Evolutionary conservation across 768 basidiomycete species (phyloP), one percentile per base, ranked within the genome.

Genomic region (Tylopilus subfusipes): DNA sequence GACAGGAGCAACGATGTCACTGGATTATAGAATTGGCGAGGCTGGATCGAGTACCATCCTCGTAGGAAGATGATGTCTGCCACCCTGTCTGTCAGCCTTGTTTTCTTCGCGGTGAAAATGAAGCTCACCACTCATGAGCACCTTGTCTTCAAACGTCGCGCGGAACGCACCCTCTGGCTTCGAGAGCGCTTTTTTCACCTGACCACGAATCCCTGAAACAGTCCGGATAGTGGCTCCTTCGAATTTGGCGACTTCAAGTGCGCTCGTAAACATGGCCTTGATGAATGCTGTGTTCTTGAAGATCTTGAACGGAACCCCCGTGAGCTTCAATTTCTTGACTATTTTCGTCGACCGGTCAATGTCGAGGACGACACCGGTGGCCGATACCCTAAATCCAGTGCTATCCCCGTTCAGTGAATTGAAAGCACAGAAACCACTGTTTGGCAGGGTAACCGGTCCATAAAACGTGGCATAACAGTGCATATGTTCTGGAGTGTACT

Each of bases 401-500:
- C 74, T 76, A 0, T 84, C 82, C n/a, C 76, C 76, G 0, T 76
- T 70, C 16, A 99, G 73, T 0, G 88, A 84, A 71, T 94, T 98
- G 81, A 99, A 98, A 2, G 96, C 89, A 70, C 97, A 98, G 74
- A 99, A 95, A 30, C 95, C 94, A 0, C 93, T 97, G 72, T 97
- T 97, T 21, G 95, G 96, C 0, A 91, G 75, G 3, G 93, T 77
- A 21, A 93, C 85, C 8, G 97, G 96, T 0, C 93, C 96, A 66
- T 95, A 99, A 72, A 98, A 97, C 3, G 95, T 97, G 3, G 95
- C 96, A 66, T 88, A 96, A 66, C 97, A 99, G 68, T 99, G 97
- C 97, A 96, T 98, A 66, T 99, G 97, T 73, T 99, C 97, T 0
- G 97, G 97, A 1, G 97, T 98, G 69, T 99, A 99, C 74, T 99